Evolutionary conservation across 257 asterid species (phyloP).

Genomic region (Scutellaria barbata): DNA sequence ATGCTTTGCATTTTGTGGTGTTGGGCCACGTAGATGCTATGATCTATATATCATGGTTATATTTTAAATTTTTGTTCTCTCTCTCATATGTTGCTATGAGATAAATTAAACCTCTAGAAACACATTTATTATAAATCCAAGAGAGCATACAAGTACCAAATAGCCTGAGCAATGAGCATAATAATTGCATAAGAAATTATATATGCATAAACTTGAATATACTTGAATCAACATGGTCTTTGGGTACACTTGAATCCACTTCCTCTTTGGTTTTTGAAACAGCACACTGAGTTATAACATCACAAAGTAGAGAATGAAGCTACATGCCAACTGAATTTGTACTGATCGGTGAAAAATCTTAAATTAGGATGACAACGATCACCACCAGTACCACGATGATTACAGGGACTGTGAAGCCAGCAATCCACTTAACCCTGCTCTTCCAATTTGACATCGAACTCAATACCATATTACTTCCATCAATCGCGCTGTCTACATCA

Average conservation of each 20-base stretch:
- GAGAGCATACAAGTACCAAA: too few relatives aligned
- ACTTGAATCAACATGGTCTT: not conserved
- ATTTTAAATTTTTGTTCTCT: not conserved
- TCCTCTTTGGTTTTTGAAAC: conserved; percentile 29
- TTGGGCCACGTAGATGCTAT: not conserved
- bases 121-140: too few relatives aligned
- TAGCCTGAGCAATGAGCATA: too few relatives aligned
- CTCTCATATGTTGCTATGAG: too few relatives aligned
- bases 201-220: not conserved
- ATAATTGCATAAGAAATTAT: not conserved
- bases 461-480: conserved; percentile 82
- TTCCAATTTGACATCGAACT: conserved; percentile 83
- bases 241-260: conserved; percentile 15
- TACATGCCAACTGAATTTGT: conserved; percentile 22
- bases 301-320: conserved; percentile 19
- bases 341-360: conserved; percentile 59
- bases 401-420: conserved; percentile 73
- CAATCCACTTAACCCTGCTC: conserved; percentile 81
- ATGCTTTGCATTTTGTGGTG: not conserved
- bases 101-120: too few relatives aligned
- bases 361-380: conserved; percentile 61
- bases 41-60: not conserved
- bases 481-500: conserved; percentile 90
- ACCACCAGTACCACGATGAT: conserved; percentile 76
- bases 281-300: conserved; percentile 28